Conservation (phyloP, 2,329 filamentous ascomycete species). For the Fusarium graminum region DNA sequence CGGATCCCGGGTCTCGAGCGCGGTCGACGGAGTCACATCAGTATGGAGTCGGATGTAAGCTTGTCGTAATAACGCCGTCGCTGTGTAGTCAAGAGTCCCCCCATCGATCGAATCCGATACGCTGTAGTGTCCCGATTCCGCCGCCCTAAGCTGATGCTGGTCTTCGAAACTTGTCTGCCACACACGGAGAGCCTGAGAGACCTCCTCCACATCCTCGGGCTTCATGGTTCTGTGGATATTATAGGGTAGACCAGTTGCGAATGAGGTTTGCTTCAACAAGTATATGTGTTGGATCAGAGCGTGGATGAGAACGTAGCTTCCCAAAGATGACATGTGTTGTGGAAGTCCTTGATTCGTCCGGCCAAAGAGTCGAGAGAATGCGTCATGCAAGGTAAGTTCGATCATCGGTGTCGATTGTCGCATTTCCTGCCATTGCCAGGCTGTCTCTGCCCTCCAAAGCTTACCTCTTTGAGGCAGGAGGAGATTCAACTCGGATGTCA, state of each 20-base stretch:
- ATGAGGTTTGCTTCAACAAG: slow-evolving; percentile 73
- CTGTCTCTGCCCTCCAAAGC: slow-evolving; percentile 68
- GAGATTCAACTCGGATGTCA: slow-evolving; percentile 71
- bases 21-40: slow-evolving; percentile 72
- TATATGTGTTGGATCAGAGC: slow-evolving; percentile 80
- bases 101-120: slow-evolving; percentile 66
- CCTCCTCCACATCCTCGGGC: slow-evolving; percentile 68
- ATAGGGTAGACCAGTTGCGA: slow-evolving; percentile 63
- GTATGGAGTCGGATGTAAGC: slow-evolving; percentile 76
- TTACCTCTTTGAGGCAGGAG: slow-evolving; percentile 67
- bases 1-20: slow-evolving; percentile 74
- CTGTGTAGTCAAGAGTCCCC: slow-evolving; percentile 75
- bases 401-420: slow-evolving; percentile 64
- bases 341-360: slow-evolving; percentile 63
- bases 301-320: slow-evolving; percentile 79
- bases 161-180: slow-evolving; percentile 72
- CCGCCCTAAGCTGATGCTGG: slow-evolving; percentile 64
- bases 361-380: slow-evolving; percentile 67
- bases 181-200: slow-evolving; percentile 66
- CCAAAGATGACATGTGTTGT: slow-evolving; percentile 68
- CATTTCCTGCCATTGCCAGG: slow-evolving; percentile 72
- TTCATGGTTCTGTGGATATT: slow-evolving; percentile 65
- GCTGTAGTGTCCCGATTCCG: slow-evolving; percentile 61
- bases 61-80: slow-evolving; percentile 70
- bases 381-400: slow-evolving; percentile 69